Conservation (phyloP, 768 basidiomycete genomes). For the Lactarius quietus region DNA sequence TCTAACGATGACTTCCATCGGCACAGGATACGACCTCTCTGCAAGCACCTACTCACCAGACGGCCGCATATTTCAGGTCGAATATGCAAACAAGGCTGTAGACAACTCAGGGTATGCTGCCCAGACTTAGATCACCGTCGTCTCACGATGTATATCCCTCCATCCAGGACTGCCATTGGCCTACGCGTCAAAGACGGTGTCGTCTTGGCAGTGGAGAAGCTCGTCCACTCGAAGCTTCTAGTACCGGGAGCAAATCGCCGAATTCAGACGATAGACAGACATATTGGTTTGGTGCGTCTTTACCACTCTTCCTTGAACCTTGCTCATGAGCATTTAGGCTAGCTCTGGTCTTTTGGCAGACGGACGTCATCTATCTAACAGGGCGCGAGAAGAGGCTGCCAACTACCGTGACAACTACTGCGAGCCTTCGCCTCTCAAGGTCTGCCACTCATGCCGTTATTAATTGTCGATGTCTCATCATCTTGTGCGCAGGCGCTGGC, state of each 20-base stretch:
- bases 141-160: slow-evolving; percentile 1
- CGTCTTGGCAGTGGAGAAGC: slow-evolving; percentile 95
- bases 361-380: slow-evolving; percentile 80
- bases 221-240: slow-evolving; percentile 92
- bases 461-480: slow-evolving; percentile 4
- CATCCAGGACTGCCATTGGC: slow-evolving; percentile 86
- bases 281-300: slow-evolving; percentile 78
- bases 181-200: slow-evolving; percentile 92
- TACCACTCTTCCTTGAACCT: background rate
- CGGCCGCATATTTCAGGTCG: slow-evolving; percentile 98
- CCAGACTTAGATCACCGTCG: background rate
- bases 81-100: slow-evolving; percentile 98
- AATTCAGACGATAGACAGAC: slow-evolving; percentile 90
- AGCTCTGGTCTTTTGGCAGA: slow-evolving; percentile 93
- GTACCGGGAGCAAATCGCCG: slow-evolving; percentile 90
- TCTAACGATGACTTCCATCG: slow-evolving; percentile 87
- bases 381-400: slow-evolving; percentile 79
- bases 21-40: slow-evolving; percentile 97
- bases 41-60: slow-evolving; percentile 95
- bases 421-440: slow-evolving; percentile 76
- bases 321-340: slow-evolving; percentile 51
- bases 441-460: slow-evolving; percentile 32
- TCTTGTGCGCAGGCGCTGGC: slow-evolving; percentile 48
- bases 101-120: slow-evolving; percentile 88
- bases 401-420: slow-evolving; percentile 71